A percentile compares a stretch with the other conserved stretches of the same genome.
These are phyloP conservation scores for Lentinula boryana DNA, from an alignment of 768 basidiomycete genomes.

Conservation along the genomic window DNA sequence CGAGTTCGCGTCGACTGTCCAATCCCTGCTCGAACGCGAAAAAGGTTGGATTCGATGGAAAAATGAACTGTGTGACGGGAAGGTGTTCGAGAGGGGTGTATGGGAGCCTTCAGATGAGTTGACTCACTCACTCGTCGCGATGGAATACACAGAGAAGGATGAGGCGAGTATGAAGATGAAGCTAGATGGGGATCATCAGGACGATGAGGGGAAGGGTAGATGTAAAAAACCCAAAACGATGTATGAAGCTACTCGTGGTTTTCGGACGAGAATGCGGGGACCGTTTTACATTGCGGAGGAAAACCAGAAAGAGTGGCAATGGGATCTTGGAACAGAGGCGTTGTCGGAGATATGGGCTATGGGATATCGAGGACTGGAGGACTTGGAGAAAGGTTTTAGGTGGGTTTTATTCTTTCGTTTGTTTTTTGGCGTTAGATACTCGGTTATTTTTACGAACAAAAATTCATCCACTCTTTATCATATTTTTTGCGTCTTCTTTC, in stretches of 20 bases:
- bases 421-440: background rate
- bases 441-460: too few species aligned
- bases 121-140: background rate
- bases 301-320: constrained; percentile 56
- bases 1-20: constrained; percentile 69
- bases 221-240: constrained; percentile 30
- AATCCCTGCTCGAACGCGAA: constrained; percentile 70
- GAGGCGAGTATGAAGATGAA: constrained; percentile 21
- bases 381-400: constrained; percentile 66
- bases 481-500: constrained; percentile 1
- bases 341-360: constrained; percentile 81
- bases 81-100: constrained; percentile 62
- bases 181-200: constrained; percentile 25
- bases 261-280: constrained; percentile 44
- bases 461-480: background rate
- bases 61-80: constrained; percentile 66
- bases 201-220: background rate
- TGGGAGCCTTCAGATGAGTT: constrained; percentile 24
- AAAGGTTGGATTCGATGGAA: constrained; percentile 92
- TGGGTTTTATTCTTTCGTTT: constrained; percentile 22
- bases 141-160: background rate
- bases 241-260: constrained; percentile 52
- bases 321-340: constrained; percentile 60
- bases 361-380: constrained; percentile 61
- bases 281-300: constrained; percentile 14